Base-by-base conservation (phyloP, 2,329 filamentous ascomycete species). In the Talaromyces sp. region DNA sequence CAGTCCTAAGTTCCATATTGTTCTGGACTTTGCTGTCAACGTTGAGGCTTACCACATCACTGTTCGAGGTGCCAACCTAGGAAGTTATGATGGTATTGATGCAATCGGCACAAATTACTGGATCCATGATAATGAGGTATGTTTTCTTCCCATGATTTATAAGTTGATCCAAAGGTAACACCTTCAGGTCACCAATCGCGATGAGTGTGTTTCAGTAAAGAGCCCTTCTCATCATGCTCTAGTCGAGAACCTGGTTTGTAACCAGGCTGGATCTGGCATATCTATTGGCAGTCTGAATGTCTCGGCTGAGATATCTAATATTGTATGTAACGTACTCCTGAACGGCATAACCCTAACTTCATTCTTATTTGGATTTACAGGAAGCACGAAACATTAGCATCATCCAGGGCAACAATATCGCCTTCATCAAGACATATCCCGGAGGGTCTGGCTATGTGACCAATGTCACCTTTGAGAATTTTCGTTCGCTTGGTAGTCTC, bases 381-480 rank as follows among this genome's bases (percentile, higher is more conserved):
- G 70, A 69, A 58, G 73, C 72, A 10, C 69, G 71, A 14, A 78
- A 78, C 45, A 78, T 78, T 43, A 74, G 71, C 48, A 73, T 76
- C 22, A 73, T 75, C 16, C 71, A 83, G 60, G 75, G 73, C 3
- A 78, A 73, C 58, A 73, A 78, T 52, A 76, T 78, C 31, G 68
- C 73, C 16, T 77, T 78, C 62, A 78, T 78, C 68, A 78, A 78
- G 64, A 77, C 77, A 10, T 78, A 74, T 64, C 76, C 76, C 0
- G 77, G 76, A 3, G 76, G 77, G 14, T 75, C 73, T 0, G 76
- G 76, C 27, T 77, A 76, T 58, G 75, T 78, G 19, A 75, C 70
- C 27, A 73, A 78, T 60, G 68, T 74, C 5, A 70, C 72, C 0
- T 78, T 78, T 56, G 71, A 74, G 3, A 72, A 72, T 52, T 73